Evolutionary conservation across 306 rosid species (phyloP), one percentile per base, ranked within the genome.

Genomic region (Psophocarpus tetragonolobus): DNA sequence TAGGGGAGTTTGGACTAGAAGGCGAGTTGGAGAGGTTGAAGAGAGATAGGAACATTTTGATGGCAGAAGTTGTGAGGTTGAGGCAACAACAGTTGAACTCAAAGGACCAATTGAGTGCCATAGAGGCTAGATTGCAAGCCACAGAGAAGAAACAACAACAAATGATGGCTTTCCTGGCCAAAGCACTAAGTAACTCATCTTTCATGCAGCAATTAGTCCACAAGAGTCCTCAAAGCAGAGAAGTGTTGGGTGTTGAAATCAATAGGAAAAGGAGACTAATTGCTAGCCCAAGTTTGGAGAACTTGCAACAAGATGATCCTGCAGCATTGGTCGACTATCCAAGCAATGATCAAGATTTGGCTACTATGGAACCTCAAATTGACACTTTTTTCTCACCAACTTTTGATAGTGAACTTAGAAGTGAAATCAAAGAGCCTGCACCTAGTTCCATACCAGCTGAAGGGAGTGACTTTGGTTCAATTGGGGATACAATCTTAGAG

Each of bases 61-160:
- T 86, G 96, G 41, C 86, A 4, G 91, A 92, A 53, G 38, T 90
- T 18, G 85, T 82, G 27, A 81, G 81, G 78, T 15, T 92, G 75
- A 85, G 86, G 58, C 96, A 92, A 69, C 92, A 90, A 18, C 94
- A 89, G 12, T 86, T 69, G 58, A 89, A 62, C 56, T 89, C 97
- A 4, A 75, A 77, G 39, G 87, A 77, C 1, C 80, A 80, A 71
- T 47, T 87, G 27, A 54, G 8, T 39, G 39, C 68, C 68, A 87
- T 92, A 88, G 96, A 92, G 78, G 80, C 74, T 23, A 88, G 94
- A 39, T 57, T 90, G 39, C 83, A 84, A 14, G 18, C 57, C 39
- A 83, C 94, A 0, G 94, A 90, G 83, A 90, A 56, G 74, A 92
- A 89, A 73, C 96, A 92, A 65, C 87, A 81, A 39, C 89, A 74